Evolutionary conservation across 108 stramenopile genomes (phyloP).

Genomic region (Skeletonema marinoi): DNA sequence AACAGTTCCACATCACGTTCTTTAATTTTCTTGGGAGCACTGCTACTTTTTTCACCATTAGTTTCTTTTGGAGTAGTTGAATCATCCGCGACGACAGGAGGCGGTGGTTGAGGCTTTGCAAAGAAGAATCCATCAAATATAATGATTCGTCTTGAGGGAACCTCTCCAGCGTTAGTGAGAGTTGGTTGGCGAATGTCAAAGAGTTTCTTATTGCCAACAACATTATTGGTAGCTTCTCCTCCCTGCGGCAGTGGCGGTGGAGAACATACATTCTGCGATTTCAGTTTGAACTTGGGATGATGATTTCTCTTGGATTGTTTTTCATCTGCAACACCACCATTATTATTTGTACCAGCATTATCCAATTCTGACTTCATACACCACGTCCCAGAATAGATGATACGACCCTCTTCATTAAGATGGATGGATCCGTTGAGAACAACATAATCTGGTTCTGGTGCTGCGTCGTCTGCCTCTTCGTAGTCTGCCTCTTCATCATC

Average conservation of each 20-base stretch:
- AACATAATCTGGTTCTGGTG: slow-evolving; percentile 5
- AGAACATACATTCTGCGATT: slow-evolving; percentile 28
- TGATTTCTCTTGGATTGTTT: background rate
- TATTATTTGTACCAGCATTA: background rate
- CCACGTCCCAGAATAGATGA: slow-evolving; percentile 51
- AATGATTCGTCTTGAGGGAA: slow-evolving; percentile 23
- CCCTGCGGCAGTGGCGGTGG: slow-evolving; percentile 1
- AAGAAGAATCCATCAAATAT: slow-evolving; percentile 56
- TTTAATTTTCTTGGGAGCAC: slow-evolving; percentile 32
- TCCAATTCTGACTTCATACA: slow-evolving; percentile 31
- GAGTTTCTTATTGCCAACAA: slow-evolving; percentile 4
- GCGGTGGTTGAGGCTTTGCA: background rate
- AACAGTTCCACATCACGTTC: slow-evolving; percentile 51
- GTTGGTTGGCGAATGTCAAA: slow-evolving; percentile 35
- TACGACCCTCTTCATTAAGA: slow-evolving; percentile 41
- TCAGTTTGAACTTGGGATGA: slow-evolving; percentile 41
- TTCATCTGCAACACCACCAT: background rate
- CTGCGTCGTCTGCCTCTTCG: background rate
- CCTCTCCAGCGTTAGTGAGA: background rate
- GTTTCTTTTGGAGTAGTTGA: background rate
- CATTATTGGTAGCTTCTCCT: background rate
- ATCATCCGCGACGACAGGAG: background rate
- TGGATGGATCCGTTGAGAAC: slow-evolving; percentile 27
- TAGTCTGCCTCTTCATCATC: slow-evolving; percentile 8
- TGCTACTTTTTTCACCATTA: background rate